These are phyloP conservation scores for Endothia cerciana DNA, from an alignment of 2,329 filamentous ascomycete species.

Conservation along the genomic window DNA sequence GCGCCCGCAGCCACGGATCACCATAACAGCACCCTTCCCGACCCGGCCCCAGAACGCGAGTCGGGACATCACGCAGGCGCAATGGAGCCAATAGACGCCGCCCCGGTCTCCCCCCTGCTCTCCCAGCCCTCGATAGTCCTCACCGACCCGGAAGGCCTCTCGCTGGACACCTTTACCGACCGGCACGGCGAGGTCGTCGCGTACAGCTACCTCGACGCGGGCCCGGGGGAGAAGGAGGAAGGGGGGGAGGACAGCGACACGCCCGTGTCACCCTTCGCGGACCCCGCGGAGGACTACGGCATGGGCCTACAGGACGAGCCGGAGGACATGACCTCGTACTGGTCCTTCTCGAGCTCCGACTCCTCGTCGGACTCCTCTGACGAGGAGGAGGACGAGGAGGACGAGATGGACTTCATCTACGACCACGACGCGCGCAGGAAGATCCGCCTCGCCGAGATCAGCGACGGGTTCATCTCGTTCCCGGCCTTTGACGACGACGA, in stretches of 20 bases:
- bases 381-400: constrained; percentile 1
- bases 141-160: constrained; percentile 11
- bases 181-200: background rate
- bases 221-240: too few species aligned
- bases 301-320: constrained; percentile 9
- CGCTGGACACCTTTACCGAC: constrained; percentile 10
- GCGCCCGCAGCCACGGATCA: background rate
- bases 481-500: background rate
- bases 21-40: background rate
- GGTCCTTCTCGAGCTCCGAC: constrained; percentile 7
- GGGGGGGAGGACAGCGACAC: background rate
- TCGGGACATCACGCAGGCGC: background rate
- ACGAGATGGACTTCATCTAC: constrained; percentile 15
- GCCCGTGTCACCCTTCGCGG: constrained; percentile 3
- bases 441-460: constrained; percentile 3
- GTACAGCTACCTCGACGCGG: background rate
- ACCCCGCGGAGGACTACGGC: constrained; percentile 14
- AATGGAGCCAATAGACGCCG: constrained; percentile 2
- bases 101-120: background rate
- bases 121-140: background rate
- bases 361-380: constrained; percentile 5
- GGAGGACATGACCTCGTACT: constrained; percentile 10
- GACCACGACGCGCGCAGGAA: background rate
- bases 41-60: background rate
- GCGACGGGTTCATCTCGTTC: constrained; percentile 8